Percentiles rank a stretch among this genome's conserved stretches.
Conservation (phyloP, 768 basidiomycete genomes). For the Steccherinum ochraceum region DNA sequence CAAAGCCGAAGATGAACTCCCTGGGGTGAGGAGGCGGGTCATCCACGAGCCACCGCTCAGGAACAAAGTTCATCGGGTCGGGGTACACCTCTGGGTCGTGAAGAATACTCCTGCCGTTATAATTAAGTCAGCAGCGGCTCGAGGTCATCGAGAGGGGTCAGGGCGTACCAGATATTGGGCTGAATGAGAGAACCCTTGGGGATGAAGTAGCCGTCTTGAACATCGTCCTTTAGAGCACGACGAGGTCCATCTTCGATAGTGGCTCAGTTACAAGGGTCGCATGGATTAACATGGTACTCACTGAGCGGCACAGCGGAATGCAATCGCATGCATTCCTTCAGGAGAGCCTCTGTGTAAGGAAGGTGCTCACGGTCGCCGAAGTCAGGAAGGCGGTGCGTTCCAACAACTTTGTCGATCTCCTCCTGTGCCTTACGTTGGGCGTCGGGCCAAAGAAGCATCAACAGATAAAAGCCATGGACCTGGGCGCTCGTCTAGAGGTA, state of each 20-base stretch:
- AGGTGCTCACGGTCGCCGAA: not conserved
- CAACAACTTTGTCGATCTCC: not conserved
- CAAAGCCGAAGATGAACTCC: not conserved
- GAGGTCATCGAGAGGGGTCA: not conserved
- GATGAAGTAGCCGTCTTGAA: slow-evolving; percentile 24
- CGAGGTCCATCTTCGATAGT: slow-evolving; percentile 23
- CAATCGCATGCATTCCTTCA: not conserved
- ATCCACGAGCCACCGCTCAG: not conserved
- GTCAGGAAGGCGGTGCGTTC: not conserved
- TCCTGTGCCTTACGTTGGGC: not conserved
- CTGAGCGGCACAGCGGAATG: not conserved
- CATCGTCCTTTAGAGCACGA: slow-evolving; percentile 21
- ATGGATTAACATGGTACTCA: too few relatives aligned
- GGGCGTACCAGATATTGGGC: slow-evolving; percentile 22
- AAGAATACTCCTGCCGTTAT: slow-evolving; percentile 30
- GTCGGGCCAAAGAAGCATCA: not conserved
- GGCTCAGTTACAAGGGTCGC: too few relatives aligned
- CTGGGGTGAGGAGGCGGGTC: not conserved
- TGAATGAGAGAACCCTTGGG: slow-evolving; percentile 25
- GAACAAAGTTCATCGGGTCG: slow-evolving; percentile 20
- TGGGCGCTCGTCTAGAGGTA: too few relatives aligned
- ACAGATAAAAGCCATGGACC: too few relatives aligned
- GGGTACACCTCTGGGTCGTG: slow-evolving; percentile 30
- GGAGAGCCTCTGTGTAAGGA: not conserved
- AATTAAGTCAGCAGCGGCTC: not conserved